phyloP scores from a whole-genome alignment of 2,329 filamentous ascomycete species.

The Rhinocladiella mackenziei region DNA sequence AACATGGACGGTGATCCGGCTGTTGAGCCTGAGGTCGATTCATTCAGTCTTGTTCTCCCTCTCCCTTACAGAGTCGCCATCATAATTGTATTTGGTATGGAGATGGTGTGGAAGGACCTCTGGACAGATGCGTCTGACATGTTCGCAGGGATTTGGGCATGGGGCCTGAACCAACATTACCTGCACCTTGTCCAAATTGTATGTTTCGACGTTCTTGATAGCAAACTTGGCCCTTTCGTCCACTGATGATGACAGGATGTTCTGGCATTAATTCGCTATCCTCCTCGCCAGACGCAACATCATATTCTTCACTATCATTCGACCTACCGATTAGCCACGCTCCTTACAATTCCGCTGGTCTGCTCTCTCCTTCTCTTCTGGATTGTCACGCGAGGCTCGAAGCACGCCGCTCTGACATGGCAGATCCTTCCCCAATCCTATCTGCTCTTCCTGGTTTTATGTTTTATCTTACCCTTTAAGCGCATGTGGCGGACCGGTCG shows the following conservation, averaged over 20 bases:
- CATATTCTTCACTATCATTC: constrained; percentile 74
- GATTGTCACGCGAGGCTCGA: constrained; percentile 68
- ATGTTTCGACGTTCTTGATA: constrained; percentile 30
- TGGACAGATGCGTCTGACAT: constrained; percentile 6
- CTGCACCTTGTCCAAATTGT: constrained; percentile 73
- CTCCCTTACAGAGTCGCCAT: constrained; percentile 85
- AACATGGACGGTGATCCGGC: constrained; percentile 30
- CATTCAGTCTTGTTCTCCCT: constrained; percentile 80
- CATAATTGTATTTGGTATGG: constrained; percentile 75
- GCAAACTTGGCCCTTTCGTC: too few relatives aligned
- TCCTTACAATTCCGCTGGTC: constrained; percentile 67
- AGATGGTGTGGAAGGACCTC: background rate
- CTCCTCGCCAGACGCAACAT: constrained; percentile 64
- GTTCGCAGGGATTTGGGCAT: constrained; percentile 79
- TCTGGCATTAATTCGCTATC: constrained; percentile 80
- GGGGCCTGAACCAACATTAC: constrained; percentile 87
- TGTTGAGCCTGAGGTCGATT: constrained; percentile 56
- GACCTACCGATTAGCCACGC: constrained; percentile 77
- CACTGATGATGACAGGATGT: constrained; percentile 58
- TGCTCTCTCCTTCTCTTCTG: constrained; percentile 78
- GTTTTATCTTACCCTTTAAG: constrained; percentile 70
- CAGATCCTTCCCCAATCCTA: constrained; percentile 84
- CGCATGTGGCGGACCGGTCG: constrained; percentile 67
- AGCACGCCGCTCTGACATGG: constrained; percentile 67
- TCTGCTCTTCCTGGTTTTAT: constrained; percentile 65